Base-by-base conservation (phyloP, 2,329 filamentous ascomycete species). In the Lachnellula subtilissima region DNA sequence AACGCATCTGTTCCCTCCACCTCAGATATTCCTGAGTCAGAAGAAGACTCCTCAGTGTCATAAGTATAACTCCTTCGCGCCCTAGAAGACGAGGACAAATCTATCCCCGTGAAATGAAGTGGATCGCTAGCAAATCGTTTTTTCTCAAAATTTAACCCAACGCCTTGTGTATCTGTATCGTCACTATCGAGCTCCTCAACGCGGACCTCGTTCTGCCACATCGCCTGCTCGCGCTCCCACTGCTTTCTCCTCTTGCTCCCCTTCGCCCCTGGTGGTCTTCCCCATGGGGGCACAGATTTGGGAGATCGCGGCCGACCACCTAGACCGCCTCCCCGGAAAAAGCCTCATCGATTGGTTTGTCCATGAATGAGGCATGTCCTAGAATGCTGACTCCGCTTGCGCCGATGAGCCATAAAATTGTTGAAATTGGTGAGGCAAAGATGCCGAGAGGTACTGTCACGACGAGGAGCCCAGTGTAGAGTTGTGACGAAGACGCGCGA, bases 281-380 rank as follows among this genome's bases (percentile, higher is more conserved):
- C 93, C 93, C 89, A 92, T 84, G 80, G 87, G 89, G 92, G 91
- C 91, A 88, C 86, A 82, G 75, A 78, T 85, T 86, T 81, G 83
- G 92, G 93, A 96, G 92, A 88, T 94, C 88, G 94, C 94, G 93
- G 93, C 91, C 93, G 94, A 97, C 92, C 92, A 95, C 83, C 86
- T 97, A 99, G 89, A 99, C 94, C 92, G 94, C 93, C 93, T 99
- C 94, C 92, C 95, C 94, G 83, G 93, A 97, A 97, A 99, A 99
- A 97, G 92, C 92, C 92, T 95, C 93, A 86, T 97, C 94, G 80
- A 97, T 96, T 58, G 93, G 93, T 84, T 96, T 97, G 74, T 97
- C 93, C 88, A 97, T 86, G 72, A 97, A 85, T 62, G 91, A 83
- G 66, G 94, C 94, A 78, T 99, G 94, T 75, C 94, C 94, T 65